Conservation (phyloP, 176 grass and related monocot genomes). For the Carex myosuroides region DNA sequence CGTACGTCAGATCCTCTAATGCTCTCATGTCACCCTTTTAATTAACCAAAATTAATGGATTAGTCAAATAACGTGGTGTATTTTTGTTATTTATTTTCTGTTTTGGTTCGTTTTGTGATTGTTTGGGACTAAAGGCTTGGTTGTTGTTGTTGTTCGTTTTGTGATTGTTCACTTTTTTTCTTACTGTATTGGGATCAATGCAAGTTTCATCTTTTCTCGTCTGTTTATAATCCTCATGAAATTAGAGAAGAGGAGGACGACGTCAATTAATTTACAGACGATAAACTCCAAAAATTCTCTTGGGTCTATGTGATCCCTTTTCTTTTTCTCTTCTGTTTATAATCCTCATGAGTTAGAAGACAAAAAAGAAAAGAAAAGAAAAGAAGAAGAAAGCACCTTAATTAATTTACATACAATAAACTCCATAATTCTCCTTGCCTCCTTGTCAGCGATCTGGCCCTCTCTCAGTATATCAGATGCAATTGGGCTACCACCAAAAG, state of each 20-base stretch:
- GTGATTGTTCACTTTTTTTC: background rate
- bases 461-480: conserved; percentile 80
- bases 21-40: conserved; percentile 83
- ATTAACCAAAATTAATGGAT: background rate
- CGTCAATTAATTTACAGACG: conserved; percentile 67
- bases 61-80: background rate
- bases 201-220: background rate
- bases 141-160: background rate
- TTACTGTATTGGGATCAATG: background rate
- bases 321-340: background rate
- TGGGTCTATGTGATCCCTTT: background rate
- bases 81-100: background rate
- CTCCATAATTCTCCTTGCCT: conserved; percentile 66
- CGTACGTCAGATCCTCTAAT: conserved; percentile 88
- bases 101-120: background rate
- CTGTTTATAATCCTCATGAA: background rate
- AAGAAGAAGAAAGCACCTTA: conserved; percentile 38
- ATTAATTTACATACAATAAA: conserved; percentile 78
- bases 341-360: background rate
- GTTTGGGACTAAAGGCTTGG: background rate
- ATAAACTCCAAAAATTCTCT: conserved; percentile 57
- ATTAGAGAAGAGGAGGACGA: background rate
- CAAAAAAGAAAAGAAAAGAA: background rate
- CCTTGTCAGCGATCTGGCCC: conserved; percentile 75
- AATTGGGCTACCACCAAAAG: conserved; percentile 69